These are phyloP conservation scores for Grosmannia serpens DNA, from an alignment of 2,329 filamentous ascomycete genomes.

Conservation along the genomic window DNA sequence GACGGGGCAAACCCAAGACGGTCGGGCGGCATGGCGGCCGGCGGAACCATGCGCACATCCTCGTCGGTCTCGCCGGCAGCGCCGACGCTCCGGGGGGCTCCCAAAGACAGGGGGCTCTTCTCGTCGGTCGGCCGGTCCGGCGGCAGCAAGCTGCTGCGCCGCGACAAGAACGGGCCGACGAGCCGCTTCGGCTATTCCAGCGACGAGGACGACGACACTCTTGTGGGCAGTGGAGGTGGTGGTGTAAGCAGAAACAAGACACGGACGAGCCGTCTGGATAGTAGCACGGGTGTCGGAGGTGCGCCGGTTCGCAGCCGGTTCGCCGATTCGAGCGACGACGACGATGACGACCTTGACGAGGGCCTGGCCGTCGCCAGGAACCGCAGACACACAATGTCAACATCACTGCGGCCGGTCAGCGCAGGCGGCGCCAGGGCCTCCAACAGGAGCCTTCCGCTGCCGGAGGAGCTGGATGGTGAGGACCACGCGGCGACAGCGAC, in stretches of 20 bases:
- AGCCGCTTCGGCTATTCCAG: slow-evolving; percentile 64
- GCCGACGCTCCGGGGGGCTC: background rate
- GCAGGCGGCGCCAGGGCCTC: background rate
- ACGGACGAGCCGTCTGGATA: no score
- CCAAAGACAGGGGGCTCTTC: slow-evolving; percentile 22
- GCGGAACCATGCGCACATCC: background rate
- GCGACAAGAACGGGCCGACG: slow-evolving; percentile 7
- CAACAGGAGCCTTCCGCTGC: slow-evolving; percentile 21
- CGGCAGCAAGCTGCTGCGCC: slow-evolving; percentile 17
- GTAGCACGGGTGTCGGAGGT: background rate
- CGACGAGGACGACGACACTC: slow-evolving; percentile 39
- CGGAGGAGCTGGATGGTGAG: slow-evolving; percentile 25
- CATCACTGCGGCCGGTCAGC: background rate
- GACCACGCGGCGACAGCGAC: background rate
- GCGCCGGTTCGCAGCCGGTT: slow-evolving; percentile 34
- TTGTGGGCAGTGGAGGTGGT: slow-evolving; percentile 25
- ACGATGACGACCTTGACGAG: slow-evolving; percentile 38
- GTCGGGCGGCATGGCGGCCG: background rate
- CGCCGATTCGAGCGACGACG: slow-evolving; percentile 52
- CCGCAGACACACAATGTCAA: background rate
- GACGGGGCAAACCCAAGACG: background rate
- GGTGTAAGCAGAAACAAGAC: background rate
- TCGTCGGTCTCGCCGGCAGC: slow-evolving; percentile 17
- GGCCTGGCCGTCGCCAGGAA: background rate
- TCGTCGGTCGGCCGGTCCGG: slow-evolving; percentile 30